phyloP scores from a whole-genome alignment of 1,284 basidiomycete genomes.

The Ceratobasidium sp. region DNA sequence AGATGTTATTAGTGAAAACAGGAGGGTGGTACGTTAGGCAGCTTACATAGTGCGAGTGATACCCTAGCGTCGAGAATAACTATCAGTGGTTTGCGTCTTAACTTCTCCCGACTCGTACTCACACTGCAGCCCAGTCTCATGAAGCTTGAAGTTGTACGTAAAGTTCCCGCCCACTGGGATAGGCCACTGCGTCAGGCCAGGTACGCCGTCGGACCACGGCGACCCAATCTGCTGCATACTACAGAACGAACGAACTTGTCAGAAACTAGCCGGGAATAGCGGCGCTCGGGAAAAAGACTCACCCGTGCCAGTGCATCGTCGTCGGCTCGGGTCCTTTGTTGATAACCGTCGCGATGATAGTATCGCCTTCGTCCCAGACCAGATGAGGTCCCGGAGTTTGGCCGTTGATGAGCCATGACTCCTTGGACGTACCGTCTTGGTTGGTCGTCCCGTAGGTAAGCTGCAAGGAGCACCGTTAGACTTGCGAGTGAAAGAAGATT shows the following conservation, averaged over 20 bases:
- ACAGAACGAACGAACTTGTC: not conserved
- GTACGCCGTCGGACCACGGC: constrained; percentile 45
- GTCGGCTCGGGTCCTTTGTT: constrained; percentile 36
- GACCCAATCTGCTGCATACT: constrained; percentile 43
- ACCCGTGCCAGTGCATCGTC: constrained; percentile 43
- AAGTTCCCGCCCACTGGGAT: not conserved
- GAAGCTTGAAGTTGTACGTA: constrained; percentile 13
- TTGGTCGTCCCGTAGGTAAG: constrained; percentile 28
- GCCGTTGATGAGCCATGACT: constrained; percentile 45
- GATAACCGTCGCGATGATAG: constrained; percentile 34
- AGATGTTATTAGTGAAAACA: not conserved
- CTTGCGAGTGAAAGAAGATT: not conserved
- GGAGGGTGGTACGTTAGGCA: not conserved
- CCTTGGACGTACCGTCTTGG: constrained; percentile 16
- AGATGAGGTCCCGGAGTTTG: constrained; percentile 45
- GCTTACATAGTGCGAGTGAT: constrained; percentile 23
- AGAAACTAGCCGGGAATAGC: not conserved
- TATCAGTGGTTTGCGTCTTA: not conserved
- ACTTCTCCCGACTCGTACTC: not conserved
- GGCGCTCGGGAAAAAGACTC: not conserved
- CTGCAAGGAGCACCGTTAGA: not conserved
- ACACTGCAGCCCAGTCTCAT: constrained; percentile 8
- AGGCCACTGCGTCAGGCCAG: constrained; percentile 34
- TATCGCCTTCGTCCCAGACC: constrained; percentile 45
- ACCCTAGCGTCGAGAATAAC: not conserved